Conservation (phyloP, 306 rosid species). For the Calophaca sinica region DNA sequence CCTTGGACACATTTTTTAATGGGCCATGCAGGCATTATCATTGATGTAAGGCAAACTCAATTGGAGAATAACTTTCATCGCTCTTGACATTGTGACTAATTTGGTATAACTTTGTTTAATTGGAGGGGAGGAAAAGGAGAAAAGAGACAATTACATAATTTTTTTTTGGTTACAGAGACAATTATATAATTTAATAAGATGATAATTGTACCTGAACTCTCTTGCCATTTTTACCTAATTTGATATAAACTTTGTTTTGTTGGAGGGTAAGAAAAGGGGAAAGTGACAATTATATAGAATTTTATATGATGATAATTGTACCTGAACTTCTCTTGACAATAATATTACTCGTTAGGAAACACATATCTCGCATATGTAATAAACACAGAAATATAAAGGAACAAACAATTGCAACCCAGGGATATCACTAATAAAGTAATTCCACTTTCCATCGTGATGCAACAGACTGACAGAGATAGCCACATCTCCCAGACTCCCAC, state of each 20-base stretch:
- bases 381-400: conserved; percentile 26
- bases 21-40: conserved; percentile 42
- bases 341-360: too few relatives aligned
- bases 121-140: too few relatives aligned
- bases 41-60: conserved; percentile 18
- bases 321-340: conserved; percentile 5
- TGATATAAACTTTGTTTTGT: conserved; percentile 38
- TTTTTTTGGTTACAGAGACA: too few relatives aligned
- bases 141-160: too few relatives aligned
- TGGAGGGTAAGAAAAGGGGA: conserved; percentile 26
- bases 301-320: conserved; percentile 47
- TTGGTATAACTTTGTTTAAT: too few relatives aligned
- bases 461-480: conserved; percentile 48
- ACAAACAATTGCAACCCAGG: conserved; percentile 24
- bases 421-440: conserved; percentile 46
- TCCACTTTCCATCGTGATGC: conserved; percentile 49
- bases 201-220: too few relatives aligned
- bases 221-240: not conserved
- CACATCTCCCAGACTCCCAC: conserved; percentile 50
- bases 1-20: not conserved
- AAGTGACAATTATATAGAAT: conserved; percentile 40
- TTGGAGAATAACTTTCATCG: conserved; percentile 5
- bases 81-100: not conserved
- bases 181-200: too few relatives aligned
- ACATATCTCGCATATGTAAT: not conserved